phyloP scores from a whole-genome alignment of 305 asterid species.

The Fraxinus sp. region DNA sequence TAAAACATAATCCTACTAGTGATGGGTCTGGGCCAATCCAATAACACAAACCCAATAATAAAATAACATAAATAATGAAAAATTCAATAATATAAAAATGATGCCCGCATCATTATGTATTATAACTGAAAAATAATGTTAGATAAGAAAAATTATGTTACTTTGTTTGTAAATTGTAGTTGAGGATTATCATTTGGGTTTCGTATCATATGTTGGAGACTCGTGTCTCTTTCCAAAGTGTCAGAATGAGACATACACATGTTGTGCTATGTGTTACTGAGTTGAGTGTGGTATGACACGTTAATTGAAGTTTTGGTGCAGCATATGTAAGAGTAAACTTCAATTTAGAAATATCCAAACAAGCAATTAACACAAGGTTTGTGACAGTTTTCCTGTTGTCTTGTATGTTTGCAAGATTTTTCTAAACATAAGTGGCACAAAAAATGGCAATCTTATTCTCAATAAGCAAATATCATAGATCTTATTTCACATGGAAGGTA shows the following conservation, averaged over 20 bases:
- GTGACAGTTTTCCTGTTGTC: slow-evolving; percentile 14
- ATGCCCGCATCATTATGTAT: background rate
- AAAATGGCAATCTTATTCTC: slow-evolving; percentile 16
- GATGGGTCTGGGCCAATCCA: no score
- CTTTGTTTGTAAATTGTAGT: background rate
- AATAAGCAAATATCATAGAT: slow-evolving; percentile 11
- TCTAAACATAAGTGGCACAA: background rate
- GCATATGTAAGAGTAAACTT: background rate
- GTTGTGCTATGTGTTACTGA: background rate
- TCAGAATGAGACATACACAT: background rate
- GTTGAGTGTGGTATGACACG: background rate
- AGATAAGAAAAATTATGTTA: background rate
- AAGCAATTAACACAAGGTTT: slow-evolving; percentile 8
- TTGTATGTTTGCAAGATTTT: slow-evolving; percentile 11
- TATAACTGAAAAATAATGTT: background rate
- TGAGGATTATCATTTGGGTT: background rate
- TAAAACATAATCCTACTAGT: no score
- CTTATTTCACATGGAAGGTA: slow-evolving; percentile 17
- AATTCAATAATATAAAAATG: no score
- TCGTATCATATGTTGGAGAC: background rate
- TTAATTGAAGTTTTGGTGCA: background rate
- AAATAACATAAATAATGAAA: no score
- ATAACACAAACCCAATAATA: no score
- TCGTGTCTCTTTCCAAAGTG: background rate
- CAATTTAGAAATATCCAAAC: background rate